phyloP scores from a whole-genome alignment of 192 early-diverging fungal species.

The Coemansia sp. region DNA sequence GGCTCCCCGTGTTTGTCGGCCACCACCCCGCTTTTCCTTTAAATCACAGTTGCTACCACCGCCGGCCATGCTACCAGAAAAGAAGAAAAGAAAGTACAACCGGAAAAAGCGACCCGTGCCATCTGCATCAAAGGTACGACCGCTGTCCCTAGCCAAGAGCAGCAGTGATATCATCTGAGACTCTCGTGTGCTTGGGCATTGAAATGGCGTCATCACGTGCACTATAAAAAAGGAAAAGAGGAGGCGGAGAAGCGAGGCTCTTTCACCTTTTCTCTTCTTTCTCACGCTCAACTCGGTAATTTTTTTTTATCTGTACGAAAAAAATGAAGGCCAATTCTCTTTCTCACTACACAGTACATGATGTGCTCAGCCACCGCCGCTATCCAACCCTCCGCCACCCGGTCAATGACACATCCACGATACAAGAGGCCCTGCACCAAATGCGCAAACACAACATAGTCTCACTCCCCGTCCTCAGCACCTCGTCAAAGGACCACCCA shows the following conservation, averaged over 20 bases:
- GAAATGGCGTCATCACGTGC: background rate
- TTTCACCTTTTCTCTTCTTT: background rate
- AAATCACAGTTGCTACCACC: background rate
- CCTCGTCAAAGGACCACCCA: background rate
- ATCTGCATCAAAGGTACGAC: background rate
- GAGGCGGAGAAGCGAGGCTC: too few species aligned
- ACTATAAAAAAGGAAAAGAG: background rate
- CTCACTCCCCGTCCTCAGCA: slow-evolving; percentile 43
- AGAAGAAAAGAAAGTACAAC: background rate
- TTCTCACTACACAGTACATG: slow-evolving; percentile 35
- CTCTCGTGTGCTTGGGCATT: background rate
- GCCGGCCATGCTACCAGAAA: background rate
- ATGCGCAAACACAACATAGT: slow-evolving; percentile 43
- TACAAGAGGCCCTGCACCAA: slow-evolving; percentile 27
- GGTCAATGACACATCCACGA: slow-evolving; percentile 12
- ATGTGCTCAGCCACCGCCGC: slow-evolving; percentile 44
- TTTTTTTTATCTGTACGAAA: background rate
- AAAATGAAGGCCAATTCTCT: slow-evolving; percentile 38
- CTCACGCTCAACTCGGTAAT: background rate
- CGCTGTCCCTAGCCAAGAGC: background rate
- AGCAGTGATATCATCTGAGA: background rate
- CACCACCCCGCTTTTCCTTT: background rate
- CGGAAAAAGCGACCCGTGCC: background rate
- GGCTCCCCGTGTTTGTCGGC: background rate
- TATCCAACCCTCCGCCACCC: slow-evolving; percentile 31